Conservation (phyloP, 2,329 filamentous ascomycete species). For the Colletotrichum tabaci region DNA sequence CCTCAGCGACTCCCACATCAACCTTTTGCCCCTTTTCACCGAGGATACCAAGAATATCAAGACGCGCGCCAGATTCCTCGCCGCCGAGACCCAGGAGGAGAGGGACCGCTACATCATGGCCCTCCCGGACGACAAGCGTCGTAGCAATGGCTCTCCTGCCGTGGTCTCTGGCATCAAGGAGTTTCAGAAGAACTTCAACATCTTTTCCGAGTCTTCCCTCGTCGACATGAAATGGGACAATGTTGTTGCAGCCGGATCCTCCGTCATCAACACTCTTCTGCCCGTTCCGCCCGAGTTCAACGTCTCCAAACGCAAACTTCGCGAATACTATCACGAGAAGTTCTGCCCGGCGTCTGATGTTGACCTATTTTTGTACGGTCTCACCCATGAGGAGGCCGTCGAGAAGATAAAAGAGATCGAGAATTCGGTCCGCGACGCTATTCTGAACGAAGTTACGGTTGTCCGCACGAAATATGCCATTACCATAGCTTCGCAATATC, state of each 20-base stretch:
- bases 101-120: slow-evolving; percentile 79
- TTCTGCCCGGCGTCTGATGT: slow-evolving; percentile 89
- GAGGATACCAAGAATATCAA: slow-evolving; percentile 70
- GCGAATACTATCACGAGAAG: slow-evolving; percentile 85
- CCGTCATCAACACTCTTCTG: slow-evolving; percentile 84
- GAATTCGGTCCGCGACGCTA: slow-evolving; percentile 78
- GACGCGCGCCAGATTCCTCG: slow-evolving; percentile 73
- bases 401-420: slow-evolving; percentile 91
- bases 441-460: slow-evolving; percentile 86
- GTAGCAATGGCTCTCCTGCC: slow-evolving; percentile 74
- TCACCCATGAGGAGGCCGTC: slow-evolving; percentile 82
- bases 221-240: slow-evolving; percentile 86
- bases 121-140: slow-evolving; percentile 73
- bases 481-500: slow-evolving; percentile 88
- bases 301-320: slow-evolving; percentile 72
- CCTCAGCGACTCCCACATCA: slow-evolving; percentile 71
- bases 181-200: slow-evolving; percentile 83
- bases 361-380: slow-evolving; percentile 86
- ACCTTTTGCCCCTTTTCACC: slow-evolving; percentile 77
- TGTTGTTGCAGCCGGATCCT: slow-evolving; percentile 84
- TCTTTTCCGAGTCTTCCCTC: slow-evolving; percentile 86
- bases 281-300: slow-evolving; percentile 76
- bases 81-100: slow-evolving; percentile 71
- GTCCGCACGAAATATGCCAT: slow-evolving; percentile 90
- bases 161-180: slow-evolving; percentile 77